phyloP scores from a whole-genome alignment of 306 rosid species.

The Vicia villosa region DNA sequence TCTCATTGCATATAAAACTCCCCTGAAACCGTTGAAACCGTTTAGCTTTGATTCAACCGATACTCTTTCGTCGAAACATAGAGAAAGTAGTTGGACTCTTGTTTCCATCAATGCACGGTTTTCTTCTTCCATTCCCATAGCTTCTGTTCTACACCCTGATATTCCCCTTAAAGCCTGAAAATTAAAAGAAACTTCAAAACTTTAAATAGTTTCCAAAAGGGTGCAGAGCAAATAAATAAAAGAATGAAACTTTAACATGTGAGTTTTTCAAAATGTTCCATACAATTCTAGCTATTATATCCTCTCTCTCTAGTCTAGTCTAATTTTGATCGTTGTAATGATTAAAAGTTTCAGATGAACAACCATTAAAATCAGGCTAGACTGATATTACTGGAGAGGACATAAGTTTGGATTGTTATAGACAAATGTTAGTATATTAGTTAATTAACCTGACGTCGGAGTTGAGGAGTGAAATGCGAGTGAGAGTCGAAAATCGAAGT shows the following conservation, averaged over 20 bases:
- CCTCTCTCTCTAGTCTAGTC: not conserved
- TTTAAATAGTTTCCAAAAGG: not conserved
- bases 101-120: conserved; percentile 80
- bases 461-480: conserved; percentile 60
- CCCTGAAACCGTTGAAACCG: conserved; percentile 96
- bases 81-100: conserved; percentile 65
- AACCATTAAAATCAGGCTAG: not conserved
- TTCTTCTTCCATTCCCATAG: conserved; percentile 82
- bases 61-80: conserved; percentile 82
- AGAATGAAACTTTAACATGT: not conserved
- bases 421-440: too few relatives aligned
- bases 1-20: conserved; percentile 94
- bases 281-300: not conserved
- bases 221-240: not conserved
- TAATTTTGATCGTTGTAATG: not conserved
- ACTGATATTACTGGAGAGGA: not conserved
- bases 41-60: conserved; percentile 84
- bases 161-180: conserved; percentile 72
- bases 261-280: not conserved
- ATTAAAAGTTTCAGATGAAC: not conserved
- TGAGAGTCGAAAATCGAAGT: conserved; percentile 63
- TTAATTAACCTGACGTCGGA: conserved; percentile 60
- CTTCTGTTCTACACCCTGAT: conserved; percentile 76
- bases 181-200: not conserved
- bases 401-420: not conserved